Evolutionary conservation across 306 rosid genomes (phyloP), one percentile per base, ranked within the genome.

Genomic region (Ormosia semicastrata): DNA sequence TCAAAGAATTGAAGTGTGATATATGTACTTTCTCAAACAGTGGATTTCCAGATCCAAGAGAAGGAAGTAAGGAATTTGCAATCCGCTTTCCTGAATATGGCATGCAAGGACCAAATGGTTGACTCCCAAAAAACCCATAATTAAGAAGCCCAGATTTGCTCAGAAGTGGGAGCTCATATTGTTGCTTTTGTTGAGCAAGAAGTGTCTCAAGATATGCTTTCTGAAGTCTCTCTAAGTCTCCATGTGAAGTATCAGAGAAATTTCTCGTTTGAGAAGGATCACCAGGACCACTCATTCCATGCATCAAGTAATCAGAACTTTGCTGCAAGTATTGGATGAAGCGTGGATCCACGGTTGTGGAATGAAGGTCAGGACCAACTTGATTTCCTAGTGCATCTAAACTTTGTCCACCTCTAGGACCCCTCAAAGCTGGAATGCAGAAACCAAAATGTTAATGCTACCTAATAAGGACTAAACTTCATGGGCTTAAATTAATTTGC

Each of bases 151-250:
- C 91, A 66, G 93, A 88, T 81, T 89, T 90, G 60, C 86, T 89
- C 69, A 89, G 52, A 82, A 90, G 92, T 79, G 97, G 86, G 84
- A 91, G 84, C 73, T 92, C 97, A 59, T 83, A 88, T 66, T 90
- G 98, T 83, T 91, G 94, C 87, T 89, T 93, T 77, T 85, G 90
- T 84, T 95, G 95, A 78, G 84, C 83, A 84, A 95, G 85, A 83
- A 95, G 87, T 24, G 88, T 81, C 87, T 93, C 93, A 46, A 92
- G 89, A 84, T 92, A 90, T 66, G 90, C 97, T 66, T 86, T 88
- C 86, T 84, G 94, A 86, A 88, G 76, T 78, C 84, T 93, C 73
- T 93, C 93, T 57, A 88, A 81, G 57, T 92, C 90, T 83, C 91
- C 92, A 71, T 72, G 93, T 47, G 94, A 54, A 86, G 81, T 74